Base-by-base conservation (phyloP, 768 basidiomycete species). In the Boletus subcaerulescens region DNA sequence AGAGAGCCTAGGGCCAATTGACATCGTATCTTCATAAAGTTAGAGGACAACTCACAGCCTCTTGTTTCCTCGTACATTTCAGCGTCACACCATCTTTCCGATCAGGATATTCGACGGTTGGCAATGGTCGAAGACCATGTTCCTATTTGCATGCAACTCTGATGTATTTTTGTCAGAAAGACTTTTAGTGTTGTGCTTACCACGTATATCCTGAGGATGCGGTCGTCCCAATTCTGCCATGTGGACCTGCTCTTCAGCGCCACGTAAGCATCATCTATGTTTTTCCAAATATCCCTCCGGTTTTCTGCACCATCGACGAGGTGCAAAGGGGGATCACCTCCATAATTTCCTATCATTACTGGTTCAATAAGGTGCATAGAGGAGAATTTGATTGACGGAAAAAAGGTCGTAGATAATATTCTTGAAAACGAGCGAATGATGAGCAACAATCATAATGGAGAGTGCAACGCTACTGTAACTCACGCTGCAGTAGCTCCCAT, bases 361-460 rank as follows among this genome's bases (percentile, higher is more conserved):
- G 54, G 58, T 18, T 52, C 54, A 5, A 56, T 14, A 1, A 59
- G 29, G 13, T 59, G 58, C 20, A 59, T 38, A 3, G 58, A 59
- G 3, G 43, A 52, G 24, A 59, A 35, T 42, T 46, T 56, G 44
- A 59, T 8, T 18, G n/a, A 14, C 1, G 50, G 58, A 45, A 8
- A 22, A 5, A 39, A 48, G n/a, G 35, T 43, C 4, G 51, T 53
- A 0, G 55, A 45, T 1, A 56, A n/a, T 26, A 56, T 38, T 1
- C 55, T 56, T 42, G 31, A 9, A 35, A 11, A 35, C 14, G 13
- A 14, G 12, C 33, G 14, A 14, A 35, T 6, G 33, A 35, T 35
- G 33, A 35, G 7, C 29, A 29, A 35, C 33, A 35, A 35, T 35
- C 33, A 13, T 35, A 35, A 14, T 11, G 33, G 13, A 35, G 33